Percentiles rank a stretch among this genome's conserved stretches.
Conservation (phyloP, 306 rosid genomes). For the Lathyrus sativus region DNA sequence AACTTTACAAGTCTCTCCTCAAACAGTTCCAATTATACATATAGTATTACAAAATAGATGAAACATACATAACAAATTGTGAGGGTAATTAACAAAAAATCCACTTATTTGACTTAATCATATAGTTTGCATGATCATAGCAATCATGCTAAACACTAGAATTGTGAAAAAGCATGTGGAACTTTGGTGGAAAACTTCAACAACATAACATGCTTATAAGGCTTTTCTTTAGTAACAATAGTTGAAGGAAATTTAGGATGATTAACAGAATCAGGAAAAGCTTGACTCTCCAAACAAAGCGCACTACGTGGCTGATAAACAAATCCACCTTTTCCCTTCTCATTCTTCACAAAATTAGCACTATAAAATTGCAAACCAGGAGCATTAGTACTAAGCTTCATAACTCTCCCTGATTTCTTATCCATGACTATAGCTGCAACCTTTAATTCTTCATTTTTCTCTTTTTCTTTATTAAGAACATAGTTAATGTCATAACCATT, state of each 20-base stretch:
- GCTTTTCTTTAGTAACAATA: conserved; percentile 58
- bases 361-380: conserved; percentile 76
- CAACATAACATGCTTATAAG: conserved; percentile 61
- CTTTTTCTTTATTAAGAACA: conserved; percentile 44
- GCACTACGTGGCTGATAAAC: conserved; percentile 58
- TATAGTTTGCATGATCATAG: not conserved
- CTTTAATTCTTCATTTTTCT: conserved; percentile 29
- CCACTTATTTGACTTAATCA: not conserved
- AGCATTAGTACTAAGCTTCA: conserved; percentile 57
- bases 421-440: conserved; percentile 53
- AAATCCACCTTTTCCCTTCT: conserved; percentile 60
- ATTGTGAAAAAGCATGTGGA: conserved; percentile 33
- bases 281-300: conserved; percentile 74
- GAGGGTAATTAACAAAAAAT: not conserved
- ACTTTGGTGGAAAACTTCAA: conserved; percentile 55
- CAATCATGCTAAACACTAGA: not conserved
- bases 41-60: not conserved
- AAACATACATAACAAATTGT: not conserved
- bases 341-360: conserved; percentile 48
- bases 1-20: too few relatives aligned
- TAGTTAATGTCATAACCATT: conserved; percentile 73
- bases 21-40: too few relatives aligned
- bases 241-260: conserved; percentile 79
- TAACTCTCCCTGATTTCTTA: conserved; percentile 59
- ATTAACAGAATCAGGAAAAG: conserved; percentile 71